Base-by-base conservation (phyloP, 225 moss, liverwort and hornwort genomes). In the Marchantia paleacea region DNA sequence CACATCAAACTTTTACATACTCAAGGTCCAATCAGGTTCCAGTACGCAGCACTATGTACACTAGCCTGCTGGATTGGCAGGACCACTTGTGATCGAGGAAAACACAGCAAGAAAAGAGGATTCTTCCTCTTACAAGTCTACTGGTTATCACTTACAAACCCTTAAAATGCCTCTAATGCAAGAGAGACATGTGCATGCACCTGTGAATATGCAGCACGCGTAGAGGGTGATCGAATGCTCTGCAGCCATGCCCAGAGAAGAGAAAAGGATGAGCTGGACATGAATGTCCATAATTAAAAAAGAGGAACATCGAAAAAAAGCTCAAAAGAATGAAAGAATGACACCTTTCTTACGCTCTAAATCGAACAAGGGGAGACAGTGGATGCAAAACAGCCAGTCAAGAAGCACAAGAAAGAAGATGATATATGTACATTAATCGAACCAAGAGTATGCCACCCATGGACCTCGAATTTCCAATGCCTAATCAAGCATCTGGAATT, bases 191-290 rank as follows among this genome's bases (percentile, higher is more conserved):
- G 76, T 75, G 80, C 79, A 81, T 84, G 86, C 86, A 90, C 90
- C 90, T 90, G 90, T n/a, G 91, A 85, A 79, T 92, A 95, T 64
- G 96, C 94, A 74, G 99, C 91, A 79, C 99, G 92, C 85, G 96
- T 91, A 77, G 99, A 94, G 79, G 95, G 89, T 64, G 99, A 95
- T 75, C 99, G 94, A 83, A 95, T 92, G 85, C 94, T 99, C 89
- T 90, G 90, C 88, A 85, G 78, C 80, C 86, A 85, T 83, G 74
- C 86, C 85, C 88, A 84, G 84, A 69, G 77, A 80, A 82, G 52
- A 69, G 72, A 62, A 80, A 80, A 63, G 26, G 55, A 79, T 79
- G 61, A 84, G 81, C 72, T 84, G 81, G 77, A 80, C 72, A 48
- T 71, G 13, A 80, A 55, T 25, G 75, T 75, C 52, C 78, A 73